Evolutionary conservation across 2,329 filamentous ascomycete genomes (phyloP).

Genomic region (Gnomoniopsis smithogilvyi): DNA sequence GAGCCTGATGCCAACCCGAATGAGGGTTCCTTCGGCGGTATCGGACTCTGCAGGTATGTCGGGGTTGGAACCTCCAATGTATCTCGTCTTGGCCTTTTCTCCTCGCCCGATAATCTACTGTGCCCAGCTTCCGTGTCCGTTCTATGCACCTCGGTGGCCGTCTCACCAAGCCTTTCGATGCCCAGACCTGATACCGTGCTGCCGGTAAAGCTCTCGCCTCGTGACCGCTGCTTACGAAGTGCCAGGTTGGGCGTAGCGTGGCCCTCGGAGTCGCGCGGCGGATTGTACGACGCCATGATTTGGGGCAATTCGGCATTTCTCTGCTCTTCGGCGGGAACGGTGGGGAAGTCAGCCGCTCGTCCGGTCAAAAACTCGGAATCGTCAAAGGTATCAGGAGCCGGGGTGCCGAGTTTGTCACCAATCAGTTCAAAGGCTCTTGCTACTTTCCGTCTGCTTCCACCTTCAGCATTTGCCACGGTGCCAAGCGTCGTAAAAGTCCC

Average conservation of each 20-base stretch:
- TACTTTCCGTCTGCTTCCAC: slow-evolving; percentile 2
- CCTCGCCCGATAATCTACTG: background rate
- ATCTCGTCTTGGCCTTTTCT: background rate
- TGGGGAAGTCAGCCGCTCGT: slow-evolving; percentile 4
- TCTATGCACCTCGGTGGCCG: background rate
- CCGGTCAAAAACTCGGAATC: slow-evolving; percentile 1
- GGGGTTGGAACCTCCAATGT: slow-evolving; percentile 9
- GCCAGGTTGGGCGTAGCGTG: background rate
- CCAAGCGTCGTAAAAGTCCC: background rate
- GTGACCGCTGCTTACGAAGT: background rate
- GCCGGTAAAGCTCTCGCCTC: background rate
- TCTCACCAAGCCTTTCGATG: background rate
- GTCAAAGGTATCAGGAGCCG: slow-evolving; percentile 7
- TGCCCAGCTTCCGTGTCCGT: background rate
- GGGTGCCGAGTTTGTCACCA: slow-evolving; percentile 2
- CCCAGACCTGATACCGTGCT: slow-evolving; percentile 4
- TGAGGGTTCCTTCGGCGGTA: background rate
- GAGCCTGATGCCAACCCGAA: background rate
- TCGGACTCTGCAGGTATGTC: background rate
- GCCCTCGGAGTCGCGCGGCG: background rate
- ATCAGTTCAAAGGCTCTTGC: background rate
- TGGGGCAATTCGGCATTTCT: slow-evolving; percentile 2
- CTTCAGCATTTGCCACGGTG: background rate
- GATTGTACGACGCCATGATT: slow-evolving; percentile 6
- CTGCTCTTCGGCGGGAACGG: slow-evolving; percentile 5